Conservation (phyloP, 768 basidiomycete genomes). For the Agaricus blazei region DNA sequence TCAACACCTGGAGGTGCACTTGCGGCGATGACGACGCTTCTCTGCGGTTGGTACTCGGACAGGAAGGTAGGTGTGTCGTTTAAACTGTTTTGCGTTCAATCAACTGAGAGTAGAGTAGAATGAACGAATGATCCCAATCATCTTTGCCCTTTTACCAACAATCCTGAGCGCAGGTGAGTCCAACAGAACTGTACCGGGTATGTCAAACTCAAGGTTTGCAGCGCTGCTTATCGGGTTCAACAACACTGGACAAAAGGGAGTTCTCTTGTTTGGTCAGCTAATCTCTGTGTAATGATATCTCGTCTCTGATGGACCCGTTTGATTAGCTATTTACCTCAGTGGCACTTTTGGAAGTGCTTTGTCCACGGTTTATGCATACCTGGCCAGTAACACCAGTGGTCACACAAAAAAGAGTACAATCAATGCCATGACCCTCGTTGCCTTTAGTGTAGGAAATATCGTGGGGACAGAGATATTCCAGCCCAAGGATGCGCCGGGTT, state of each 20-base stretch:
- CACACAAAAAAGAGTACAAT: conserved; percentile 69
- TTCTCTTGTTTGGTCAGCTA: conserved; percentile 46
- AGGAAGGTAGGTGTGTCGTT: conserved; percentile 35
- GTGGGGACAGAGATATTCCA: conserved; percentile 62
- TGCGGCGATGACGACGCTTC: conserved; percentile 39
- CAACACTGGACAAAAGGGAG: conserved; percentile 41
- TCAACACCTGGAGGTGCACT: conserved; percentile 53
- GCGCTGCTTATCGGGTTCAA: conserved; percentile 54
- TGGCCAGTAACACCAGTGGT: conserved; percentile 58
- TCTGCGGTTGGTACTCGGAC: conserved; percentile 64
- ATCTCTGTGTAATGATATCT: not conserved
- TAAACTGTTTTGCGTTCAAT: not conserved
- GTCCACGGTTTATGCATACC: conserved; percentile 58
- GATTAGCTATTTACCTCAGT: conserved; percentile 40
- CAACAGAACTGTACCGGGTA: not conserved
- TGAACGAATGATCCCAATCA: conserved; percentile 58
- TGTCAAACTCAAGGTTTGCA: conserved; percentile 7
- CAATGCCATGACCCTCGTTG: conserved; percentile 52
- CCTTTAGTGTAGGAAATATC: conserved; percentile 56
- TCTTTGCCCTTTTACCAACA: conserved; percentile 52
- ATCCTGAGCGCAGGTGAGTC: conserved; percentile 46
- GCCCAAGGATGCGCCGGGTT: conserved; percentile 54
- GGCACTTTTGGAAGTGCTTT: conserved; percentile 58
- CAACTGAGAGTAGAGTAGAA: conserved; percentile 23
- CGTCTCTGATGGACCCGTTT: not conserved